Evolutionary conservation across 352 stramenopile species (phyloP).

Genomic region (Pythium guiyangense): DNA sequence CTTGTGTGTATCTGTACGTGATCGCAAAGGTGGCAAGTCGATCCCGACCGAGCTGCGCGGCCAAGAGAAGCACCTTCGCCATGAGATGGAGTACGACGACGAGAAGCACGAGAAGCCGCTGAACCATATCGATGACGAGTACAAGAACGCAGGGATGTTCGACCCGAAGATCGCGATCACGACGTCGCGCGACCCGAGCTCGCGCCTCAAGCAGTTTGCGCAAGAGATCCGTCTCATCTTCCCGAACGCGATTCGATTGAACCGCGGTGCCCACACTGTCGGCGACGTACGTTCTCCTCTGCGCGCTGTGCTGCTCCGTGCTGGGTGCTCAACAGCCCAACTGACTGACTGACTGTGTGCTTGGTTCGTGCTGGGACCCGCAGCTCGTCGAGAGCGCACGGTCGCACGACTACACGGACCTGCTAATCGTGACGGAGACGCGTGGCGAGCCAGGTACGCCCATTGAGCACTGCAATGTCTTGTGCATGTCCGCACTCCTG

Average conservation of each 20-base stretch:
- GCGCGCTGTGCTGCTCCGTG: background rate
- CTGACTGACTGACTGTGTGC: background rate
- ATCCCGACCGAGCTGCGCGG: constrained; percentile 97
- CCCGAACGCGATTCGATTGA: constrained; percentile 97
- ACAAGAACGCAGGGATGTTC: constrained; percentile 95
- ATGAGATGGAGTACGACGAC: constrained; percentile 92
- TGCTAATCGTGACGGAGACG: constrained; percentile 98
- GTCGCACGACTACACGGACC: constrained; percentile 97
- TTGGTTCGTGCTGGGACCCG: constrained; percentile 16
- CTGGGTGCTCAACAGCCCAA: background rate
- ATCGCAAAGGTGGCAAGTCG: constrained; percentile 80
- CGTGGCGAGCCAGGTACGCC: constrained; percentile 91
- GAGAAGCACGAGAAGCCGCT: constrained; percentile 83
- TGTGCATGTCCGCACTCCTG: too few species aligned
- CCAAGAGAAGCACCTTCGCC: constrained; percentile 90
- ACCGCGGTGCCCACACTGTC: constrained; percentile 95
- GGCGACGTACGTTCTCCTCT: constrained; percentile 49
- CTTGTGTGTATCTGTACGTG: background rate
- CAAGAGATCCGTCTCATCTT: constrained; percentile 99
- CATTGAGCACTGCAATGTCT: too few species aligned
- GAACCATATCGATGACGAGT: constrained; percentile 98
- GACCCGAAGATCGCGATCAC: constrained; percentile 98
- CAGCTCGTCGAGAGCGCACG: constrained; percentile 96
- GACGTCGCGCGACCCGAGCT: constrained; percentile 95
- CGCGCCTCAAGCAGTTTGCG: constrained; percentile 98